Base-by-base conservation (phyloP, 2,329 filamentous ascomycete species). In the Arthrobotrys sinensis region DNA sequence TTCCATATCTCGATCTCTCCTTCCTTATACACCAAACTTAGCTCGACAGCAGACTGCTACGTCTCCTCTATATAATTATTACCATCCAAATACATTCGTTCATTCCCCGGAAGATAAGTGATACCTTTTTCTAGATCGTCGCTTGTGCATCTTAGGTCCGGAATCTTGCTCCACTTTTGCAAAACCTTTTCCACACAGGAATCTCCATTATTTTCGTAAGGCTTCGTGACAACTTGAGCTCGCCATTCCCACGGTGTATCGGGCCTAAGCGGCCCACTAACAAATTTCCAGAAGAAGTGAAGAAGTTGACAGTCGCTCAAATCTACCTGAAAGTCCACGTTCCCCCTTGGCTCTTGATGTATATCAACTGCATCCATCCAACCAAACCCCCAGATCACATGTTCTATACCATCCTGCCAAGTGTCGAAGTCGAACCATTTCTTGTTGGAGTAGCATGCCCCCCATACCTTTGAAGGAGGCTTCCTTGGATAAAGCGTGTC, bases 241-340 rank as follows among this genome's bases (percentile, higher is more conserved):
- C 63, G 52, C 71, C 71, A 76, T n/a, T 75, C 71, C 71, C 71
- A 76, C 1, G 71, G 71, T 3, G 57, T 68, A 4, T 50, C 14
- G 2, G 62, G 11, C 3, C 34, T 21, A 10, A 63, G 60, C n/a
- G 63, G 63, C 1, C 52, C 64, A 24, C 32, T 53, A 4, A 68
- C 21, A 4, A 52, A 38, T 12, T n/a, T 64, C 63, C 45, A 76
- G 0, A 38, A 12, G 4, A 76, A 46, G 16, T 45, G 5, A 19
- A 63, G 19, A 32, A 68, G 8, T 5, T 24, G 16, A 32, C 70
- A 75, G 7, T 28, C 60, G 2, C 0, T 10, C 19, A 75, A 5
- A 40, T 32, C 62, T 4, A 32, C 28, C 32, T 12, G 16, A 28
- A 75, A 62, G 1, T 60, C 43, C 5, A 21, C 36, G 14, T n/a